Evolutionary conservation across 257 asterid species (phyloP), one percentile per base, ranked within the genome.

Genomic region (Pogostemon cablin): DNA sequence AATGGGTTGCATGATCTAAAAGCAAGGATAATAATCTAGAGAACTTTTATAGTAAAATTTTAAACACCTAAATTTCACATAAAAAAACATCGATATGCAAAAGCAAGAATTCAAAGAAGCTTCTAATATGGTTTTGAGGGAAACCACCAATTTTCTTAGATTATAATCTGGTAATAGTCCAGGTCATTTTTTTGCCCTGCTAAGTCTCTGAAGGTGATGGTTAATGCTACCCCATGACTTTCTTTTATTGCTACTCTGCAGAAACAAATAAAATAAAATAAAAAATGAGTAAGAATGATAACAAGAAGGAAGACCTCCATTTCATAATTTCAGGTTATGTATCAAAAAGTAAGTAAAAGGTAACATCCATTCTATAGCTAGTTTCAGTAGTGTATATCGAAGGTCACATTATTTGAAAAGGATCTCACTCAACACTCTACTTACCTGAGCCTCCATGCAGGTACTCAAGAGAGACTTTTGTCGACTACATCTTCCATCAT

Each of bases 381-480:
- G 5, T 39, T 46, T 25, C 32, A 25, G 32, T 12, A 32, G 42
- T 10, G 35, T 2, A 62, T 52, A 25, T 25, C 32, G 32, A 25
- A 25, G 32, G 32, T 1, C 2, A 1, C 32, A 25, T 25, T 25
- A 25, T 25, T 47, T n/a, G 9, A 20, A 34, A 11, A 11, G 67
- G 11, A 42, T 11, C 42, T 43, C 34, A 35, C 20, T 64, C n/a
- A 44, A 65, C 6, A 46, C 37, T 42, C 54, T 25, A 57, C 41
- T 72, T 78, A 91, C 99, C 96, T 91, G 98, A 69, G 93, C 88
- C 52, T 88, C 90, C 98, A 91, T 86, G 86, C 96, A 95, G 42
- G 89, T 78, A 68, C 90, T 85, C 76, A 95, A 71, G 11, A 77
- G 60, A 2, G 92, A 75, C 75, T 95, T 95, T 50, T 91, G 96